Evolutionary conservation across 352 stramenopile species (phyloP).

Genomic region (Pythium plurisporium): DNA sequence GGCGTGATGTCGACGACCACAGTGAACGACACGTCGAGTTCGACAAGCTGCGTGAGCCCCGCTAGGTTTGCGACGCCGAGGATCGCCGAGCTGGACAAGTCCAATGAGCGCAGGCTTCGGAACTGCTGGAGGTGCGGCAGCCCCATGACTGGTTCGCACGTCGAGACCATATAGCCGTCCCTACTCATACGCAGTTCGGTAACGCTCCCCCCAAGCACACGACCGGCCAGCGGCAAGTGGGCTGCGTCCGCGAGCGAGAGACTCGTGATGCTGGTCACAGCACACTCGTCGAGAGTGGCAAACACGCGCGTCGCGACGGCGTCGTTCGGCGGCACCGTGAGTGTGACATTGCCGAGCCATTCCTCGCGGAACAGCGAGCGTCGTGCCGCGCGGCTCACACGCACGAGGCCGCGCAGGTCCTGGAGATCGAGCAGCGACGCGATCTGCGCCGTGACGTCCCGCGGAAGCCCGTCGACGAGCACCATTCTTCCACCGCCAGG

Average conservation of each 20-base stretch:
- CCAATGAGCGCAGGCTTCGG: background rate
- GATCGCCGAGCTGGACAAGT: conserved; percentile 14
- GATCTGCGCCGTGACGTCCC: conserved; percentile 11
- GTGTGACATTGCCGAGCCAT: conserved; percentile 2
- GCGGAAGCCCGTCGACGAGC: conserved; percentile 15
- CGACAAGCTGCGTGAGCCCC: background rate
- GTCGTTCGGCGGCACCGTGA: conserved; percentile 11
- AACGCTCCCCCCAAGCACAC: background rate
- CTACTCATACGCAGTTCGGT: background rate
- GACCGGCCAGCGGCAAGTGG: background rate
- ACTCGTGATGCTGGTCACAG: background rate
- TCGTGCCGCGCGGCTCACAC: background rate
- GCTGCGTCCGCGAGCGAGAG: background rate
- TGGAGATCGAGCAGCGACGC: background rate
- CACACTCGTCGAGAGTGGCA: background rate
- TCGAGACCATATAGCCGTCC: background rate
- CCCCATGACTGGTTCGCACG: conserved; percentile 9
- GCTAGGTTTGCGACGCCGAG: conserved; percentile 2
- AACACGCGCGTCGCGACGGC: background rate
- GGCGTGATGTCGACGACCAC: conserved; percentile 14
- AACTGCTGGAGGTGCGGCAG: background rate
- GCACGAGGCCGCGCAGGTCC: conserved; percentile 6
- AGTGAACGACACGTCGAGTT: conserved; percentile 12
- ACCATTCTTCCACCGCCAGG: too few relatives aligned
- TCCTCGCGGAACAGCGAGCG: conserved; percentile 8